A percentile compares a stretch with the other conserved stretches of the same genome.
These are phyloP conservation scores for Apiotrichum akiyoshidainum DNA, from an alignment of 1,284 basidiomycete genomes.

Conservation along the genomic window DNA sequence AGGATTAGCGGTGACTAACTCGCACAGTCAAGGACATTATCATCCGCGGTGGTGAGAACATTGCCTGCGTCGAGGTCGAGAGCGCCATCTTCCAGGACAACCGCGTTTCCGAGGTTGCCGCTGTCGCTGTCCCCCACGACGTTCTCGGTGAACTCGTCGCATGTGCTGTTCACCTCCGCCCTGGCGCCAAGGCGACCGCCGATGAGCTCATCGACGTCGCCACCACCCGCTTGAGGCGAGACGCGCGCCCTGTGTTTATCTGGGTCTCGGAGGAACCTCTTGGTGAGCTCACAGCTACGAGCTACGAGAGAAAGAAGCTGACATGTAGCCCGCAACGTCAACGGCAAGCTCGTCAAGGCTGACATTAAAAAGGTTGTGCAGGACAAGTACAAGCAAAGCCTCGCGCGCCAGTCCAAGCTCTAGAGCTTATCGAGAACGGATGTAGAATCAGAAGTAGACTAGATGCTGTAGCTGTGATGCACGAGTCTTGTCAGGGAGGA, in stretches of 20 bases:
- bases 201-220: constrained; percentile 14
- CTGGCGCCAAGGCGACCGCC: constrained; percentile 8
- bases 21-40: constrained; percentile 34
- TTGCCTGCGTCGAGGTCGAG: constrained; percentile 40
- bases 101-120: constrained; percentile 35
- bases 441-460: no score
- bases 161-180: constrained; percentile 30
- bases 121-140: constrained; percentile 36
- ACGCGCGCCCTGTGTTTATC: constrained; percentile 4
- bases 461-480: no score
- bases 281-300: not conserved
- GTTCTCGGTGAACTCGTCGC: constrained; percentile 43
- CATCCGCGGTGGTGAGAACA: constrained; percentile 46
- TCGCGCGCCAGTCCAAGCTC: constrained; percentile 9
- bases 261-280: constrained; percentile 1
- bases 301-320: not conserved
- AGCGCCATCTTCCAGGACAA: constrained; percentile 40
- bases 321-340: constrained; percentile 4
- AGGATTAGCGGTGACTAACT: constrained; percentile 4
- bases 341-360: constrained; percentile 13
- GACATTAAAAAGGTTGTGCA: constrained; percentile 12
- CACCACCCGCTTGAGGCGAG: not conserved
- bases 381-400: not conserved
- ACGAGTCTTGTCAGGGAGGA: no score
- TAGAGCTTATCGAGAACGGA: not conserved